Base-by-base conservation (phyloP, 2,329 filamentous ascomycete genomes). In the Diaporthe vexans region DNA sequence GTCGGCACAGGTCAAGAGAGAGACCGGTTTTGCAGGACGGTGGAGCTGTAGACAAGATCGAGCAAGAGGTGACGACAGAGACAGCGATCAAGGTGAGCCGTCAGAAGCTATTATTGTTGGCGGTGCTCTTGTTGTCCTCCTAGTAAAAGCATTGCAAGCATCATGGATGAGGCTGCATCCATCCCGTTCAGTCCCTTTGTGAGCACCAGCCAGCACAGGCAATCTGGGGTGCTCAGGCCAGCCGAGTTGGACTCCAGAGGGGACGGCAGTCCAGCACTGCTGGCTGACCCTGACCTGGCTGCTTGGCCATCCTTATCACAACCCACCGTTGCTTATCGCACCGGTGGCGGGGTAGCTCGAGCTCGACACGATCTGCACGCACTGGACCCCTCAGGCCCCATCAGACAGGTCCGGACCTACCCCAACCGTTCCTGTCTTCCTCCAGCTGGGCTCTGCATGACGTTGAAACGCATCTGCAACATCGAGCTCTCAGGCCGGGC, bases 381-480 rank as follows among this genome's bases (percentile, higher is more conserved):
- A 52, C 29, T 37, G 33, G 46, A 67, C 61, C 61, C 61, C 61
- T 67, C 61, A 67, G 43, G 33, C 61, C 43, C 43, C 43, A 37
- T 37, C 43, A 52, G 11, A 35, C 43, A n/a, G 29, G 61, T 29
- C 11, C 61, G 61, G 61, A 65, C 43, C 61, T 67, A 52, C 63
- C 63, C 63, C 63, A 67, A 52, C 46, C 29, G 63, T 67, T 67
- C 63, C 46, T 67, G 43, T 40, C 29, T 19, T 35, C 46, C 63
- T 67, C 29, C 61, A 37, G 21, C 46, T 52, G 24, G 43, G 24
- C 46, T 52, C 29, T 37, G 63, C 63, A 40, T 52, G 29, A 54
- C 63, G 19, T 35, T 68, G 63, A 68, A 68, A 68, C 63, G n/a
- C 29, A 54, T 68, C 63, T 68, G 63, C 63, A 68, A 68, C 63